Evolutionary conservation across 2,329 filamentous ascomycete species (phyloP).

Genomic region (Penicillium sp.): DNA sequence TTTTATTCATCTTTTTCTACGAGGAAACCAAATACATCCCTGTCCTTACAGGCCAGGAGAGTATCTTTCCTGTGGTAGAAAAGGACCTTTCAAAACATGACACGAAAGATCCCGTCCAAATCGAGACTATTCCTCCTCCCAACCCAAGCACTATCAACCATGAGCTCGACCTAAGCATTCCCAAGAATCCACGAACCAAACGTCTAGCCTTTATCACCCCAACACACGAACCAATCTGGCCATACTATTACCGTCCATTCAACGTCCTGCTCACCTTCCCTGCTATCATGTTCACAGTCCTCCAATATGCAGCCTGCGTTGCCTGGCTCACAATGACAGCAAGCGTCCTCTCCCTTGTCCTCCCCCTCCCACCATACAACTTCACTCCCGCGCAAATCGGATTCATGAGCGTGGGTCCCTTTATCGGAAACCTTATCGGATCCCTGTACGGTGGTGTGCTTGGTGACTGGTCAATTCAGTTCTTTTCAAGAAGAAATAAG

Average conservation of each 20-base stretch:
- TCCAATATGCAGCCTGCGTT: slow-evolving; percentile 40
- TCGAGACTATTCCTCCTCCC: slow-evolving; percentile 5
- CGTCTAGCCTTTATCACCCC: slow-evolving; percentile 24
- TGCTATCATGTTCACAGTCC: slow-evolving; percentile 37
- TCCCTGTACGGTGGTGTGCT: slow-evolving; percentile 39
- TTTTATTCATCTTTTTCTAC: slow-evolving; percentile 33
- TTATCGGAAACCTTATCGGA: slow-evolving; percentile 41
- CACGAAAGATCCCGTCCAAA: slow-evolving; percentile 6
- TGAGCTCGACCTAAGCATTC: slow-evolving; percentile 26
- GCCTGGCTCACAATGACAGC: slow-evolving; percentile 34
- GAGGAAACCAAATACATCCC: slow-evolving; percentile 36
- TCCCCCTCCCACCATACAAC: slow-evolving; percentile 32
- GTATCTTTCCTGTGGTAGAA: slow-evolving; percentile 1
- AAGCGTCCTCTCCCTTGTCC: slow-evolving; percentile 32
- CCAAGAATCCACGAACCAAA: slow-evolving; percentile 24
- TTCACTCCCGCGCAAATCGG: slow-evolving; percentile 32
- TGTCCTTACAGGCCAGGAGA: slow-evolving; percentile 9
- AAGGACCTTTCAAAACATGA: not conserved
- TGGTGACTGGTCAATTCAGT: slow-evolving; percentile 39
- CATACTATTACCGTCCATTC: slow-evolving; percentile 31
- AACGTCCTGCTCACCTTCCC: slow-evolving; percentile 33
- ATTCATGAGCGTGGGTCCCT: slow-evolving; percentile 32
- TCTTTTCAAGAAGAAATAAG: slow-evolving; percentile 42
- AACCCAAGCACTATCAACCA: slow-evolving; percentile 11
- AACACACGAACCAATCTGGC: slow-evolving; percentile 26